Percentiles rank a stretch among this genome's conserved stretches.
Conservation (phyloP, 2,329 filamentous ascomycete species). For the Clonostachys rhizophaga region DNA sequence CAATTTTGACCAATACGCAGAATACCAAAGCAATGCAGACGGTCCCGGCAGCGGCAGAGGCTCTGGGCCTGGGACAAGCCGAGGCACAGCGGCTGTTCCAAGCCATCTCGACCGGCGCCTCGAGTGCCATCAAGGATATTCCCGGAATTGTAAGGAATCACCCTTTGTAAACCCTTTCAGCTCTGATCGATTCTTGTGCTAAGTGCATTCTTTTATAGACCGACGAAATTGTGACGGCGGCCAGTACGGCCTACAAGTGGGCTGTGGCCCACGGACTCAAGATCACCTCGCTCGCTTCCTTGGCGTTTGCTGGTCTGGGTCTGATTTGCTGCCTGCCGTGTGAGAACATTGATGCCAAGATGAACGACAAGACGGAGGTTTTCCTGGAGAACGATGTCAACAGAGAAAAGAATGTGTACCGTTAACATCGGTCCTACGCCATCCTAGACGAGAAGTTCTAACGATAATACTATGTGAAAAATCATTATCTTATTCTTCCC, state of each 20-base stretch:
- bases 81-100: conserved; percentile 20
- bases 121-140: conserved; percentile 11
- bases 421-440: background rate
- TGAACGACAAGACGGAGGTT: conserved; percentile 27
- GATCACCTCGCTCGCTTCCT: conserved; percentile 16
- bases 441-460: no score
- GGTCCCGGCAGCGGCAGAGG: conserved; percentile 23
- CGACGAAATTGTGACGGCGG: conserved; percentile 14
- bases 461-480: no score
- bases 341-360: conserved; percentile 23
- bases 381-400: conserved; percentile 21
- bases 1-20: conserved; percentile 29
- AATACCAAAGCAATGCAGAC: conserved; percentile 17
- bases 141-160: conserved; percentile 9
- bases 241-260: conserved; percentile 17
- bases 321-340: conserved; percentile 19
- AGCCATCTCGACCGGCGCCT: conserved; percentile 13
- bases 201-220: conserved; percentile 2
- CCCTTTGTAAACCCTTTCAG: background rate
- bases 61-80: conserved; percentile 21
- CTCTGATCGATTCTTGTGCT: background rate
- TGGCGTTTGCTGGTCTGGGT: conserved; percentile 19
- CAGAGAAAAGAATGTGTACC: conserved; percentile 2
- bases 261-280: conserved; percentile 18
- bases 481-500: no score